Evolutionary conservation across 208 protist species (phyloP).

Genomic region (Jaenimonas drosophilae): DNA sequence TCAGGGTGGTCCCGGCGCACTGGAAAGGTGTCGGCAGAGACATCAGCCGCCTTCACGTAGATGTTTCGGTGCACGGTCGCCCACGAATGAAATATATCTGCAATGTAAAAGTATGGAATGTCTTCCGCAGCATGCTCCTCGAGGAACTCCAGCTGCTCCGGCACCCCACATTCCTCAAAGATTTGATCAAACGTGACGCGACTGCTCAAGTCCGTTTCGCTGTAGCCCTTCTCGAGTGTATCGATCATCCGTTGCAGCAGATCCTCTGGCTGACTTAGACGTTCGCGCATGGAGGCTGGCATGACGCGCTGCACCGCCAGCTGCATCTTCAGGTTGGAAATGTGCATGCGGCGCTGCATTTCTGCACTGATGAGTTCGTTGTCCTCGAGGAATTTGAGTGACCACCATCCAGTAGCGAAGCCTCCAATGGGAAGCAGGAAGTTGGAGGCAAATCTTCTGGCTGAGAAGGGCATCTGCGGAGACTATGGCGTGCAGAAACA

Average conservation of each 20-base stretch:
- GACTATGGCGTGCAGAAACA: no score
- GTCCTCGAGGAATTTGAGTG: constrained; percentile 33
- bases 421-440: constrained; percentile 34
- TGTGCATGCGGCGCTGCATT: constrained; percentile 27
- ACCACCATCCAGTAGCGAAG: constrained; percentile 57
- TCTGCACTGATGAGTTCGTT: constrained; percentile 18
- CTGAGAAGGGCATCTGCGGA: no score
- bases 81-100: constrained; percentile 80
- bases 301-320: constrained; percentile 36
- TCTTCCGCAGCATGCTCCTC: constrained; percentile 74
- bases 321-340: constrained; percentile 54
- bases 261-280: constrained; percentile 43
- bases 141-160: constrained; percentile 69
- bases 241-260: constrained; percentile 39
- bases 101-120: constrained; percentile 88
- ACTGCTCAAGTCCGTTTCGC: constrained; percentile 14
- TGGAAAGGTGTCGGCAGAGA: background rate
- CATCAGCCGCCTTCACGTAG: constrained; percentile 12
- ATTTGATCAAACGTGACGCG: constrained; percentile 76
- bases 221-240: constrained; percentile 29
- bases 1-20: constrained; percentile 11
- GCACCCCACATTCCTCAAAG: constrained; percentile 48
- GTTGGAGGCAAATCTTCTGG: constrained; percentile 5
- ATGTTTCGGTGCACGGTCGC: constrained; percentile 29
- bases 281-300: constrained; percentile 30